phyloP scores from a whole-genome alignment of 139 green algal genomes.

The Microglena sp. region DNA sequence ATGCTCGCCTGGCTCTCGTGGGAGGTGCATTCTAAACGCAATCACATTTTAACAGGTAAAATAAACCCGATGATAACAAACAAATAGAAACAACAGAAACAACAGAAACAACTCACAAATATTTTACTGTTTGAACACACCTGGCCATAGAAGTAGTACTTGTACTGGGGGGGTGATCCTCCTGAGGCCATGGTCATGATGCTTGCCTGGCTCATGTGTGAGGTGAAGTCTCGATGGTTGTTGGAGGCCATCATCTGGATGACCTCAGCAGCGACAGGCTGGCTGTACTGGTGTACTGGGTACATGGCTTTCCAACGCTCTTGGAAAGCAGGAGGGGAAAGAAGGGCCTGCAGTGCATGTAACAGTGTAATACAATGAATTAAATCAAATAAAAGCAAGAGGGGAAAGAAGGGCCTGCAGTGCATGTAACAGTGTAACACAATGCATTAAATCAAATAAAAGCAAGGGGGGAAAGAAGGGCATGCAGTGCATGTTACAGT shows the following conservation, averaged over 20 bases:
- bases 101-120: no score
- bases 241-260: conserved; percentile 41
- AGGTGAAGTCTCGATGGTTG: conserved; percentile 49
- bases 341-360: conserved; percentile 8
- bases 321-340: conserved; percentile 53
- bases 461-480: conserved; percentile 19
- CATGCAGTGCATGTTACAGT: no score
- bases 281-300: conserved; percentile 16
- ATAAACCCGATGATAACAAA: no score
- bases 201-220: conserved; percentile 43
- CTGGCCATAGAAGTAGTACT: conserved; percentile 79
- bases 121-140: no score
- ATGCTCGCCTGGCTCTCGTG: conserved; percentile 44
- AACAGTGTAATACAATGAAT: no score
- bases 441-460: no score
- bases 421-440: no score
- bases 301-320: conserved; percentile 51
- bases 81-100: no score
- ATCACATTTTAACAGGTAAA: no score
- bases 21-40: no score
- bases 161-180: conserved; percentile 45
- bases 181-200: conserved; percentile 69
- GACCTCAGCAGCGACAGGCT: conserved; percentile 18
- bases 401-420: conserved; percentile 16
- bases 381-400: no score